Conservation (phyloP, 2,329 filamentous ascomycete species). For the Paracamarosporium sp. region DNA sequence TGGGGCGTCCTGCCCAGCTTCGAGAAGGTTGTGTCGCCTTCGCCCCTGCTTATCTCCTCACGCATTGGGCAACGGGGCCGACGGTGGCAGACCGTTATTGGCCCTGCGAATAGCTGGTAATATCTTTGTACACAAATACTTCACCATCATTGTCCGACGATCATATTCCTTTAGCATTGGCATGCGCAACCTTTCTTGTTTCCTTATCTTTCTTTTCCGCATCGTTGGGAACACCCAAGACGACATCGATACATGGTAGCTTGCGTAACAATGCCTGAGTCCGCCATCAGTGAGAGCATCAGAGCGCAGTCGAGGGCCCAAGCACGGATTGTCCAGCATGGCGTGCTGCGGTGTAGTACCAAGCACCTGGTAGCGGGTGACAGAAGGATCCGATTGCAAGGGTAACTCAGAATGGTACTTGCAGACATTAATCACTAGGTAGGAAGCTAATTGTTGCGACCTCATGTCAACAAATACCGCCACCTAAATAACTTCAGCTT, state of each 20-base stretch:
- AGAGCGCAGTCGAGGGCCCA: too few species aligned
- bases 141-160: too few species aligned
- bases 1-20: slow-evolving; percentile 4
- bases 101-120: not conserved
- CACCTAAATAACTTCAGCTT: too few species aligned
- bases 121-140: not conserved
- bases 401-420: not conserved
- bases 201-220: too few species aligned
- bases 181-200: too few species aligned
- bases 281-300: not conserved
- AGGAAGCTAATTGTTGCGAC: too few species aligned
- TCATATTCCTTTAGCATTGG: not conserved
- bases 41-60: slow-evolving; percentile 12
- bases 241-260: not conserved
- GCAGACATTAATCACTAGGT: too few species aligned
- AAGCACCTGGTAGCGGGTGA: slow-evolving; percentile 15
- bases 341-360: slow-evolving; percentile 3
- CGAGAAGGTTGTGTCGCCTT: not conserved
- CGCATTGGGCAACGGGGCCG: slow-evolving; percentile 3
- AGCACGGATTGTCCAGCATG: not conserved
- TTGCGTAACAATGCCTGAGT: not conserved
- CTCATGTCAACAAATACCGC: too few species aligned
- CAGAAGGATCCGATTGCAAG: slow-evolving; percentile 1
- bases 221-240: too few species aligned
- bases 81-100: too few species aligned